Conservation (phyloP, 2,329 filamentous ascomycete species). For the Hawksworthiomyces lignivorus region DNA sequence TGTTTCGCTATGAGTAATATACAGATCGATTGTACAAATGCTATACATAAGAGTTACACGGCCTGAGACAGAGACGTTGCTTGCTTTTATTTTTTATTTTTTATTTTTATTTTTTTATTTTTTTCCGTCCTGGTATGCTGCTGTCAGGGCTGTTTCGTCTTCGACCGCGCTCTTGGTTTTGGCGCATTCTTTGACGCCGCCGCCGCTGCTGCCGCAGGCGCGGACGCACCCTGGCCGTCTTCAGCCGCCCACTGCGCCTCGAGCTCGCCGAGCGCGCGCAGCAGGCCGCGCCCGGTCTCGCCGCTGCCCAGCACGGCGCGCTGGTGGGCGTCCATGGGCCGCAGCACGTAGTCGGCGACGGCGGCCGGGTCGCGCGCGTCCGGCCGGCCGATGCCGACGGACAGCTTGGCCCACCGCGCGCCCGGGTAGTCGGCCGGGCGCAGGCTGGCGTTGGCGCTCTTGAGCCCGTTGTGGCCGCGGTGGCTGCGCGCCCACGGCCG, state of each 20-base stretch:
- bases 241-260: slow-evolving; percentile 28
- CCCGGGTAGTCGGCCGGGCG: slow-evolving; percentile 31
- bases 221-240: not conserved
- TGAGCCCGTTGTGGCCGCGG: slow-evolving; percentile 68
- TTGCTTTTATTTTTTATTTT: no score
- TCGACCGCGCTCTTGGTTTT: no score
- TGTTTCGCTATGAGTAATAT: no score
- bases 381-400: slow-evolving; percentile 83
- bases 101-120: no score
- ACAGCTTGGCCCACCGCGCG: slow-evolving; percentile 52
- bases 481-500: slow-evolving; percentile 56
- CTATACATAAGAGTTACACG: no score
- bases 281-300: slow-evolving; percentile 41
- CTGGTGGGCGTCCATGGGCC: slow-evolving; percentile 51
- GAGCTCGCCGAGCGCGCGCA: slow-evolving; percentile 40
- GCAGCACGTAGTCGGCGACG: slow-evolving; percentile 73
- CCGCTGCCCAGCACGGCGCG: slow-evolving; percentile 35
- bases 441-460: slow-evolving; percentile 52
- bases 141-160: no score
- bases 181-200: no score
- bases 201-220: no score
- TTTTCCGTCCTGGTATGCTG: no score
- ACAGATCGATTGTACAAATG: no score
- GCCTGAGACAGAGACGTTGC: no score
- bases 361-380: slow-evolving; percentile 54